These are phyloP conservation scores for Calonectria crousiana DNA, from an alignment of 2,329 filamentous ascomycete species.

Conservation along the genomic window DNA sequence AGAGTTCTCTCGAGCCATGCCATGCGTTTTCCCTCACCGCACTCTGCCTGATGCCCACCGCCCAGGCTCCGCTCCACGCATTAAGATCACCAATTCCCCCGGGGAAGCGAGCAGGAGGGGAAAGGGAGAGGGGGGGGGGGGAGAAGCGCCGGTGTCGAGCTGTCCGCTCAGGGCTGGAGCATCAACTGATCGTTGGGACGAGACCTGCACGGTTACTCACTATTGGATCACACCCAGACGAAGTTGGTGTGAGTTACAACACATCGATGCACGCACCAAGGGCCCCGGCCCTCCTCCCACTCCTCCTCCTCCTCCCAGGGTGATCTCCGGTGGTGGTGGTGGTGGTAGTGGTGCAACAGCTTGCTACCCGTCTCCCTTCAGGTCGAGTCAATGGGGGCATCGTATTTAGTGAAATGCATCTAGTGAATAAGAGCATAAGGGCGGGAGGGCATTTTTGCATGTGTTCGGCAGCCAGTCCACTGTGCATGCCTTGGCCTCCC, in stretches of 20 bases:
- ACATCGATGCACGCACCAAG: constrained; percentile 24
- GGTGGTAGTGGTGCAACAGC: too few relatives aligned
- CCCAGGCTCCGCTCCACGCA: constrained; percentile 13
- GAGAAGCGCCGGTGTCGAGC: neutral
- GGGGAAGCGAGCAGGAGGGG: neutral
- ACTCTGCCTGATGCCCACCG: constrained; percentile 1
- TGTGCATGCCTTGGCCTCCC: constrained; percentile 3
- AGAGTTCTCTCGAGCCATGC: neutral
- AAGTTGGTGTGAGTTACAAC: constrained; percentile 24
- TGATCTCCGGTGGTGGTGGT: neutral
- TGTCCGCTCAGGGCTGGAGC: constrained; percentile 5
- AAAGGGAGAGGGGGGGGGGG: neutral
- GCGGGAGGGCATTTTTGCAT: neutral
- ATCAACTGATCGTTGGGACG: neutral
- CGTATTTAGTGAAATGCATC: constrained; percentile 3
- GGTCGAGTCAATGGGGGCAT: neutral
- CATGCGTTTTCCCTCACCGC: constrained; percentile 19
- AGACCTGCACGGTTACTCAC: constrained; percentile 6
- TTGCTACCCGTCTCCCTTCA: neutral
- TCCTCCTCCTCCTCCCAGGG: neutral
- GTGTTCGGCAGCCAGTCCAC: neutral
- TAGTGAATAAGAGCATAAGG: neutral
- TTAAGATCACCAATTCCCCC: neutral
- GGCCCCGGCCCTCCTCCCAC: neutral
- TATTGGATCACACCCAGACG: constrained; percentile 14